Base-by-base conservation (phyloP, 768 basidiomycete genomes). In the Phlebiopsis gigantea region DNA sequence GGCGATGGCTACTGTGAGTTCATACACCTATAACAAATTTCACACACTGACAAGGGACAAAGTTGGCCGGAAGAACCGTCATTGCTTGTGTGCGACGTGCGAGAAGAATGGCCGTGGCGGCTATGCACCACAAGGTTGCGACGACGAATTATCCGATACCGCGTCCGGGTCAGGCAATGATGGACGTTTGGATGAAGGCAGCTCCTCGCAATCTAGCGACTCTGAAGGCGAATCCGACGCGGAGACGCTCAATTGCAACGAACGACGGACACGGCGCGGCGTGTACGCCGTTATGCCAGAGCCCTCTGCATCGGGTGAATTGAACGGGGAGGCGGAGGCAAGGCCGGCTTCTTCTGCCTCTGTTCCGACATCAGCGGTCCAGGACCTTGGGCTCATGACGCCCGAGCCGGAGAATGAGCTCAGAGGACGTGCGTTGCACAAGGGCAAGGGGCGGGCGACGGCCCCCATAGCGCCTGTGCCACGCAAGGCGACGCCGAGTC, bases 1-100 rank as follows among this genome's bases (percentile, higher is more conserved):
- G 91, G 92, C 45, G 89, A 93, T 72, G 88, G 88, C 46, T 93
- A 93, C 70, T 93, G 90, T 93, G 68, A 73, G 88, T 83, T 34
- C 49, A 57, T 39, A 56, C 48, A 43, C 56, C 30, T 22, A 42
- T 62, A 47, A 31, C 19, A 46, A 42, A 59, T 58, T 59, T 48
- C 29, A 55, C 60, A 53, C 63, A 64, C 61, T 61, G 60, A 57
- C 61, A 58, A 50, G 61, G 60, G 46, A 44, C 54, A 58, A 61
- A 87, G 85, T 87, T 67, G 85, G 85, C 51, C 75, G 79, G 59
- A 82, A 78, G 58, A 87, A 87, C 63, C 77, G 84, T 22, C 83
- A 86, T 66, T 93, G 91, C 68, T 76, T 93, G 26, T 93, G 91
- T 64, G 89, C 91, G 71, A 91, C 87, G 12, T 93, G 91, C 72